phyloP scores from a whole-genome alignment of 192 early-diverging fungal genomes.

The Entomortierella chlamydospora region DNA sequence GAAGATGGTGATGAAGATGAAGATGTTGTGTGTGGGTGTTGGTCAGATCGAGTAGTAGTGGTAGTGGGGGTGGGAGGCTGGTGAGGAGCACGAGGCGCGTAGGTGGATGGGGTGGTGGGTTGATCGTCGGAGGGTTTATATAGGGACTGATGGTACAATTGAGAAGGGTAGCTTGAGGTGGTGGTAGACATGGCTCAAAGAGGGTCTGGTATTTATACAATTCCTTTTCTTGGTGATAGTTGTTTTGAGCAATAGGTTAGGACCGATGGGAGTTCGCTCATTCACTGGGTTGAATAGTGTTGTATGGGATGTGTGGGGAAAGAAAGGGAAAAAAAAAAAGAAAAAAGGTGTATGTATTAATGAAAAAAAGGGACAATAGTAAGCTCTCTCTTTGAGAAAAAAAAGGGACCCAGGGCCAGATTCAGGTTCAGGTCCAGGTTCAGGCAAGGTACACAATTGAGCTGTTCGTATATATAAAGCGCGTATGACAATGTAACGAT shows the following conservation, averaged over 20 bases:
- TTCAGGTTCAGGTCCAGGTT: constrained; percentile 17
- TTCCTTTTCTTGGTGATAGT: too few species aligned
- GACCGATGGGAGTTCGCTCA: constrained; percentile 8
- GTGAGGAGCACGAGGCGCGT: neutral
- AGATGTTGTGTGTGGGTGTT: too few species aligned
- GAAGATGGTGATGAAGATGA: neutral
- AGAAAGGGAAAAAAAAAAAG: constrained; percentile 13
- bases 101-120: neutral
- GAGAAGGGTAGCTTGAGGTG: constrained; percentile 43
- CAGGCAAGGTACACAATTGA: neutral
- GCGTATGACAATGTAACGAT: too few species aligned
- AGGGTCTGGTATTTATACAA: constrained; percentile 43
- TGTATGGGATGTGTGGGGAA: too few species aligned
- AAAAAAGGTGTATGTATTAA: too few species aligned
- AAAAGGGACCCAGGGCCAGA: constrained; percentile 21
- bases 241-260: too few species aligned
- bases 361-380: constrained; percentile 2
- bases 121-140: constrained; percentile 17
- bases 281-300: too few species aligned
- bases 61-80: neutral
- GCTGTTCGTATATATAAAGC: neutral
- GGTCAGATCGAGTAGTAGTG: neutral
- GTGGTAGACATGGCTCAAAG: constrained; percentile 46
- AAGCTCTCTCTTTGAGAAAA: too few species aligned
- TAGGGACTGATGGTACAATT: constrained; percentile 28